Conservation (phyloP, 306 rosid genomes). For the Prunus padus region DNA sequence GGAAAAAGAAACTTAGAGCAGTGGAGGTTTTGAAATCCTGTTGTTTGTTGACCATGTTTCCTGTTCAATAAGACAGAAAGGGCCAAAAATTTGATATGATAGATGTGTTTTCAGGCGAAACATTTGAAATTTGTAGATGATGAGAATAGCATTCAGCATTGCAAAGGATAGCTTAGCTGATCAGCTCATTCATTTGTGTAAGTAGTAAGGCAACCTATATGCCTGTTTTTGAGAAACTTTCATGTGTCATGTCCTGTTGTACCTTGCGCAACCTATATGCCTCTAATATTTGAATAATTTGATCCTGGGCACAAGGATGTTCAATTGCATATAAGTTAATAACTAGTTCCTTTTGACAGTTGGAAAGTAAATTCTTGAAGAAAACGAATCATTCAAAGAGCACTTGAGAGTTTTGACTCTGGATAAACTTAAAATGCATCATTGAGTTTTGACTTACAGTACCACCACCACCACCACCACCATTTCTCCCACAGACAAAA, state of each 20-base stretch:
- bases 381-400: background rate
- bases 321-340: background rate
- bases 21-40: background rate
- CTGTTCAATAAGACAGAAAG: constrained; percentile 14
- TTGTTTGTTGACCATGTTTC: background rate
- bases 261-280: background rate
- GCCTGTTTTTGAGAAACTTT: background rate
- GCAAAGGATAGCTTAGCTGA: constrained; percentile 6
- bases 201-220: background rate
- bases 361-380: background rate
- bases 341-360: background rate
- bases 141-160: background rate
- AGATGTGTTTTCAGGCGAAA: constrained; percentile 1
- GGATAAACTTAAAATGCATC: too few species aligned
- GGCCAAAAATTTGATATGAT: background rate
- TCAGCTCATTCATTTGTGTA: background rate
- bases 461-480: too few species aligned
- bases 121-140: constrained; percentile 3
- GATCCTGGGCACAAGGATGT: background rate
- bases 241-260: background rate
- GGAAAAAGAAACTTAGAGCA: background rate
- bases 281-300: too few species aligned
- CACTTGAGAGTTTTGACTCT: background rate
- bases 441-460: too few species aligned
- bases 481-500: too few species aligned